phyloP scores from a whole-genome alignment of 768 basidiomycete species.

The Heimioporus sp. region DNA sequence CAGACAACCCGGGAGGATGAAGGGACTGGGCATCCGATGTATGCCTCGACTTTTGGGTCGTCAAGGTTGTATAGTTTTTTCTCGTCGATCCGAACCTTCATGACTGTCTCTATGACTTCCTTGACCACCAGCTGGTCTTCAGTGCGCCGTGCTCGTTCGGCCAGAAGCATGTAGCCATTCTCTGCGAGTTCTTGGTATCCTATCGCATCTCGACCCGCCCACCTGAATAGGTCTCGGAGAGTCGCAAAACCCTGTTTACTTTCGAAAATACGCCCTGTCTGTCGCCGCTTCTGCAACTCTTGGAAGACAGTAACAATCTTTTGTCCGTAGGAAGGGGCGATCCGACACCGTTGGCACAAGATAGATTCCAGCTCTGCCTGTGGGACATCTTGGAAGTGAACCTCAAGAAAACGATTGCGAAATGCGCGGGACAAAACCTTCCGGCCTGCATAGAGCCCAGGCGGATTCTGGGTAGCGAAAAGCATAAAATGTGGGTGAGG shows the following conservation, averaged over 20 bases:
- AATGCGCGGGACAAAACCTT: constrained; percentile 95
- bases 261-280: constrained; percentile 91
- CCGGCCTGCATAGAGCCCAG: constrained; percentile 91
- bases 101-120: constrained; percentile 85
- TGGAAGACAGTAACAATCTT: constrained; percentile 89
- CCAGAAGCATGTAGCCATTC: constrained; percentile 96
- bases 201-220: constrained; percentile 89
- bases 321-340: constrained; percentile 91
- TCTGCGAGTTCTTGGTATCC: constrained; percentile 92
- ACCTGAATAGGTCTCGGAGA: constrained; percentile 93
- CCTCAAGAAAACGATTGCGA: constrained; percentile 95
- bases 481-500: constrained; percentile 98
- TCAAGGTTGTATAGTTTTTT: constrained; percentile 60
- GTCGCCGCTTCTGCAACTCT: constrained; percentile 89
- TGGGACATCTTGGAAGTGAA: constrained; percentile 96
- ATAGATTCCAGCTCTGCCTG: constrained; percentile 92
- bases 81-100: constrained; percentile 86
- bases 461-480: constrained; percentile 98
- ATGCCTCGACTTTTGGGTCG: constrained; percentile 41
- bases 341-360: constrained; percentile 86
- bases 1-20: constrained; percentile 64
- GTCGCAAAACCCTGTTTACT: constrained; percentile 97
- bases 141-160: constrained; percentile 78
- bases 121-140: constrained; percentile 91
- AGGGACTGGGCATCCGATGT: constrained; percentile 55